Base-by-base conservation (phyloP, 225 moss, liverwort and hornwort genomes). In the Rhytidiadelphus loreus region DNA sequence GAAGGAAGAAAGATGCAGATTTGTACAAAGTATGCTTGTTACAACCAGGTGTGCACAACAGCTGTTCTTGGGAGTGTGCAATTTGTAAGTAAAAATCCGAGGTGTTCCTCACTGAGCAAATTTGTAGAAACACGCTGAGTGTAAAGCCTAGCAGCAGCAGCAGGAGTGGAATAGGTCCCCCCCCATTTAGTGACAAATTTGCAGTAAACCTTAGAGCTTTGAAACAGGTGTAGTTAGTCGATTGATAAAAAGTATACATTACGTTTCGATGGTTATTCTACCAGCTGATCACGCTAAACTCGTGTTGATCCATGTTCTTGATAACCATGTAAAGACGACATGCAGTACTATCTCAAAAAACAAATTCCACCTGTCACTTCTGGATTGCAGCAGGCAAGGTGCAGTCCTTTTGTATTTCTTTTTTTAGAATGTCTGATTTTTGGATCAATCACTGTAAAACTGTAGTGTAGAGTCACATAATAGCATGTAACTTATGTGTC, bases 51-150 rank as follows among this genome's bases (percentile, higher is more conserved):
- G 77, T 39, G 71, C 85, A 48, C 85, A 89, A 69, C 29, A 61
- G 70, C 80, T 69, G 37, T 65, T 58, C 83, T 82, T 92, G 88
- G 77, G 52, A 78, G 43, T 85, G 81, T 81, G 89, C 48, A 88
- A 64, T 91, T 83, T 93, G 89, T 91, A 90, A 86, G 89, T 93
- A 91, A 77, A 43, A 48, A 50, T 19, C 22, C 37, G 25, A 90
- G 73, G 71, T 71, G 84, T 76, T 69, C 73, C 61, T 86, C 84
- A 50, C 43, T 66, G 71, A 92, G 78, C 85, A 85, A 74, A 83
- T 56, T 91, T 74, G 66, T 88, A 85, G 83, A 87, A 78, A 41
- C 3, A 77, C 46, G 70, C 76, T 18, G 74, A 90, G 84, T 85
- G 84, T 58, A 82, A 65, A 87, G 39, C 63, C 81, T 56, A 87